Base-by-base conservation (phyloP, 257 asterid species). In the Lantana camara region DNA sequence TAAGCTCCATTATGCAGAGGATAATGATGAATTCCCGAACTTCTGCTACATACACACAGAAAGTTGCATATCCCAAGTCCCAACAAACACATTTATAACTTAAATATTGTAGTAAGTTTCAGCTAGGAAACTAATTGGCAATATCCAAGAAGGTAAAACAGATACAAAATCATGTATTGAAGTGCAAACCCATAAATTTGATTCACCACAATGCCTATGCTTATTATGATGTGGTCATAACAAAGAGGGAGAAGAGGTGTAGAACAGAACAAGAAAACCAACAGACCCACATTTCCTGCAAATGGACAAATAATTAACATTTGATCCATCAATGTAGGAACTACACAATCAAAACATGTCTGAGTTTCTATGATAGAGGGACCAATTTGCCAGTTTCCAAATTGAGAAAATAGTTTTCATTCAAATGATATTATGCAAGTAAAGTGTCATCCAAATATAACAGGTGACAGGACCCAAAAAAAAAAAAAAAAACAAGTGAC, bases 271-370 rank as follows among this genome's bases (percentile, higher is more conserved):
- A 13, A 47, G 29, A 34, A 34, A 15, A 63, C 29, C 37, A 63
- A 63, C 4, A n/a, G 17, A 52, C 41, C 37, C n/a, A 48, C 14
- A 55, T 10, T 17, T 30, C 40, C 44, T 11, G 41, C 21, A 51
- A 10, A 24, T 15, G 10, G 15, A 24, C 44, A 56, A 35, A 66
- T 1, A 40, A 17, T 12, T n/a, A 47, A 57, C 24, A 20, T 60
- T 64, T 38, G 24, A 49, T 57, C 45, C 67, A 41, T 23, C 57
- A 10, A 59, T 24, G 17, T 42, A 67, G 7, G 29, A 68, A 54
- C 14, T 40, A 38, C n/a, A 22, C n/a, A 20, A 56, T 22, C 22
- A 69, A 41, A 52, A 63, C 20, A 15, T 38, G n/a, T n/a, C n/a
- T n/a, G n/a, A n/a, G n/a, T 41, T 32, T 19, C 19, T 35, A 8